A percentile compares a stretch with the other conserved stretches of the same genome.
Conservation (phyloP, 1,284 basidiomycete species). For the Apiotrichum veenhuisii region DNA sequence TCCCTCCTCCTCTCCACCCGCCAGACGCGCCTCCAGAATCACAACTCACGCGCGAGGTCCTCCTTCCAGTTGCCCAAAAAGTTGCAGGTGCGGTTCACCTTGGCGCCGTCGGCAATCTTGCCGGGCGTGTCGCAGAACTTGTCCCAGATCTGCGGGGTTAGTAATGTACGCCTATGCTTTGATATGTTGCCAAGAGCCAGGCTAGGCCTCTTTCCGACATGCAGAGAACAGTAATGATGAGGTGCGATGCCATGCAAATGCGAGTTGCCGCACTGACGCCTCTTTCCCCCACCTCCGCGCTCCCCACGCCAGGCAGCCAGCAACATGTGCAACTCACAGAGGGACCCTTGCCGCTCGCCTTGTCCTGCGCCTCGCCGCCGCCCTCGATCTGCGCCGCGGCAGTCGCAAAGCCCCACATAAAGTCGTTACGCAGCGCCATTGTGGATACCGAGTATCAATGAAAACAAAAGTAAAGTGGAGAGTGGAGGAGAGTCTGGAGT, state of each 20-base stretch:
- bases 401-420: slow-evolving; percentile 70
- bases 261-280: too few species aligned
- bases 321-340: slow-evolving; percentile 20
- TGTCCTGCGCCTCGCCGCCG: slow-evolving; percentile 24
- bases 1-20: too few species aligned
- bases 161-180: too few species aligned
- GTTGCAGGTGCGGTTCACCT: slow-evolving; percentile 67
- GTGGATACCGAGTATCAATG: too few species aligned
- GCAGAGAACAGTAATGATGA: too few species aligned
- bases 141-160: slow-evolving; percentile 67
- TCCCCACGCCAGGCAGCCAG: not conserved
- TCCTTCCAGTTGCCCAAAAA: slow-evolving; percentile 66
- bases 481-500: not conserved
- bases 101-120: slow-evolving; percentile 62
- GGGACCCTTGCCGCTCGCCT: slow-evolving; percentile 26
- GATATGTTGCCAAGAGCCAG: too few species aligned
- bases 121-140: slow-evolving; percentile 64
- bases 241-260: too few species aligned
- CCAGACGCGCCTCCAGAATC: not conserved
- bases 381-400: slow-evolving; percentile 51
- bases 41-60: slow-evolving; percentile 56
- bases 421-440: slow-evolving; percentile 48
- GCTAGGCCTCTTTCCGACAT: too few species aligned
- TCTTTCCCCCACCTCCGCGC: too few species aligned
- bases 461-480: not conserved